These are phyloP conservation scores for Francoa sonchifolia DNA, from an alignment of 441 rosid species.

Conservation along the genomic window DNA sequence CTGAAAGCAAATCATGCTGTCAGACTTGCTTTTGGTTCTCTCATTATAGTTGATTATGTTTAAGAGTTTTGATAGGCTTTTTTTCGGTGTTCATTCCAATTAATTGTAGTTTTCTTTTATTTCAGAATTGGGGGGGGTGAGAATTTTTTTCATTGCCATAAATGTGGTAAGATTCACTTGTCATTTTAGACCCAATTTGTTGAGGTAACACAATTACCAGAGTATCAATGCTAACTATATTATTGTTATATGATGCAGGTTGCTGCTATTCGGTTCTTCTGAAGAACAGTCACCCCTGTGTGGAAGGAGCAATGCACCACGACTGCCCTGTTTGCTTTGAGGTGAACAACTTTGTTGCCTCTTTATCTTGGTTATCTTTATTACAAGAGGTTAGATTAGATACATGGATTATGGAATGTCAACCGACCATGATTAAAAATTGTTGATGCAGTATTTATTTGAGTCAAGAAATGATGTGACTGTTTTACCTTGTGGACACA, in stretches of 20 bases:
- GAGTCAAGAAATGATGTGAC: constrained; percentile 57
- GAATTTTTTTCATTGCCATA: constrained; percentile 41
- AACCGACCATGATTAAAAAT: too few relatives aligned
- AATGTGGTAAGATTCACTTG: constrained; percentile 33
- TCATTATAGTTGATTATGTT: too few relatives aligned
- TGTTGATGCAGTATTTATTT: constrained; percentile 41
- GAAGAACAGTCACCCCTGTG: constrained; percentile 53
- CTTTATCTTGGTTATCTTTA: too few relatives aligned
- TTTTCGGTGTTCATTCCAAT: background rate
- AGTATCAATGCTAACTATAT: constrained; percentile 1
- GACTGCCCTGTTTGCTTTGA: constrained; percentile 86
- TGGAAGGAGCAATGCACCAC: constrained; percentile 84
- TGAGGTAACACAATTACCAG: too few relatives aligned
- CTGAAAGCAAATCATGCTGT: too few relatives aligned
- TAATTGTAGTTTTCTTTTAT: background rate
- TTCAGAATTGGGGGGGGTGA: constrained; percentile 41
- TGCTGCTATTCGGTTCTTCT: constrained; percentile 59
- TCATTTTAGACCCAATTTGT: too few relatives aligned
- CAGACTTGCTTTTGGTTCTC: too few relatives aligned
- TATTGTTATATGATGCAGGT: constrained; percentile 16
- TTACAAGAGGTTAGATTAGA: too few relatives aligned
- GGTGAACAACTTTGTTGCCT: too few relatives aligned
- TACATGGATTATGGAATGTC: too few relatives aligned
- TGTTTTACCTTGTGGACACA: constrained; percentile 60
- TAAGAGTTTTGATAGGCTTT: too few relatives aligned